Evolutionary conservation across 768 basidiomycete genomes (phyloP).

Genomic region (Hemileccinum impolitum): DNA sequence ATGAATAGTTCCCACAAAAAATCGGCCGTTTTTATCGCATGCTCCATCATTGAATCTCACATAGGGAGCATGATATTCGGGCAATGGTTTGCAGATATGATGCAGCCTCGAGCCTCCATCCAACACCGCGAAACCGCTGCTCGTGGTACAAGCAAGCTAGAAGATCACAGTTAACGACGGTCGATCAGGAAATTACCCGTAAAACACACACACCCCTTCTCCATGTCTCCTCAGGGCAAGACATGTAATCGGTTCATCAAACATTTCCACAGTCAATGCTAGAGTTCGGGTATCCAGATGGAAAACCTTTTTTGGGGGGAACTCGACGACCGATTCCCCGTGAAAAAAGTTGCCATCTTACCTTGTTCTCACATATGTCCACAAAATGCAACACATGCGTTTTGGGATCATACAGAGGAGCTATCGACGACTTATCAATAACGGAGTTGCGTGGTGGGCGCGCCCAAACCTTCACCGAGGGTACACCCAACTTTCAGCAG

Average conservation of each 20-base stretch:
- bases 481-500: slow-evolving; percentile 52
- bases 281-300: slow-evolving; percentile 40
- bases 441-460: not conserved
- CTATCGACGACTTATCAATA: slow-evolving; percentile 29
- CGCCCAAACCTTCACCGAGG: slow-evolving; percentile 56
- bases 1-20: slow-evolving; percentile 61
- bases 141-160: slow-evolving; percentile 19
- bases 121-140: slow-evolving; percentile 21
- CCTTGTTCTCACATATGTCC: slow-evolving; percentile 43
- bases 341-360: not conserved
- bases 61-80: slow-evolving; percentile 37
- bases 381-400: slow-evolving; percentile 62
- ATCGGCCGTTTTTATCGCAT: slow-evolving; percentile 62
- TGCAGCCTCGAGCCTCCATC: slow-evolving; percentile 35
- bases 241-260: slow-evolving; percentile 55
- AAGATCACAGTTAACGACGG: not conserved
- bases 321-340: not conserved
- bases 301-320: slow-evolving; percentile 14
- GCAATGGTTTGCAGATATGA: slow-evolving; percentile 53
- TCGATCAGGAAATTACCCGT: not conserved
- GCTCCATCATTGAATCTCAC: slow-evolving; percentile 71
- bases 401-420: slow-evolving; percentile 57
- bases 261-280: slow-evolving; percentile 44
- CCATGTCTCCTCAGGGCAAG: slow-evolving; percentile 49
- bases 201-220: slow-evolving; percentile 8